phyloP scores from a whole-genome alignment of 1,284 basidiomycete species.

The Ustilago lituana region DNA sequence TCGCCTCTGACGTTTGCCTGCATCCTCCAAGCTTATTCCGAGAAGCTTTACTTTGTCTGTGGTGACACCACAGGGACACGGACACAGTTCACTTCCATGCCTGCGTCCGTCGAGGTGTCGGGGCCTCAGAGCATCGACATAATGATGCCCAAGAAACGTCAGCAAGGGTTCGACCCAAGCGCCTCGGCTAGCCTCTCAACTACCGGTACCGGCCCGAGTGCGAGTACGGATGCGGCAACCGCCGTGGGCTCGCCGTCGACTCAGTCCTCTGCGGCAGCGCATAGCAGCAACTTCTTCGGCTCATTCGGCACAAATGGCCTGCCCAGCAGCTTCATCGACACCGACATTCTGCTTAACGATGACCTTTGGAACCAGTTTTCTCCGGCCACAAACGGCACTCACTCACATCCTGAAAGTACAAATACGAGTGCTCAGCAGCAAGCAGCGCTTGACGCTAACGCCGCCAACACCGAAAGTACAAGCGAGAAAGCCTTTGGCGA shows the following conservation, averaged over 20 bases:
- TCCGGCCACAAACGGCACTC: slow-evolving; percentile 14
- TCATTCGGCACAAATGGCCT: slow-evolving; percentile 35
- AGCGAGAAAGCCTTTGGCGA: slow-evolving; percentile 31
- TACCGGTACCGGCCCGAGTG: slow-evolving; percentile 15
- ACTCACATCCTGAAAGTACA: slow-evolving; percentile 3
- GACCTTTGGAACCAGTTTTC: slow-evolving; percentile 52
- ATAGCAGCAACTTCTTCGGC: slow-evolving; percentile 35
- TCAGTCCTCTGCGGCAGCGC: slow-evolving; percentile 3
- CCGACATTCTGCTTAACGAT: slow-evolving; percentile 53
- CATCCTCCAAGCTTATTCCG: no score
- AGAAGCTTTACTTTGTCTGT: no score
- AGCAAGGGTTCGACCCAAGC: slow-evolving; percentile 47
- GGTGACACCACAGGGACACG: no score
- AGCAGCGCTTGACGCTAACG: not conserved
- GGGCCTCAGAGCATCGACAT: slow-evolving; percentile 40
- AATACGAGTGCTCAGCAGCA: slow-evolving; percentile 8
- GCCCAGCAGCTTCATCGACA: slow-evolving; percentile 53
- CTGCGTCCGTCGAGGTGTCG: slow-evolving; percentile 31
- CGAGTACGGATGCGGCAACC: slow-evolving; percentile 6
- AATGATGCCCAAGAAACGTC: slow-evolving; percentile 53
- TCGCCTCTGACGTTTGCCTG: no score
- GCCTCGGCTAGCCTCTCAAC: slow-evolving; percentile 7
- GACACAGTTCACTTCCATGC: slow-evolving; percentile 25
- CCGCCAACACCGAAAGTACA: slow-evolving; percentile 2
- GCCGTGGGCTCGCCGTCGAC: slow-evolving; percentile 4